phyloP scores from a whole-genome alignment of 108 stramenopile species.

The Cyclotella atomus region DNA sequence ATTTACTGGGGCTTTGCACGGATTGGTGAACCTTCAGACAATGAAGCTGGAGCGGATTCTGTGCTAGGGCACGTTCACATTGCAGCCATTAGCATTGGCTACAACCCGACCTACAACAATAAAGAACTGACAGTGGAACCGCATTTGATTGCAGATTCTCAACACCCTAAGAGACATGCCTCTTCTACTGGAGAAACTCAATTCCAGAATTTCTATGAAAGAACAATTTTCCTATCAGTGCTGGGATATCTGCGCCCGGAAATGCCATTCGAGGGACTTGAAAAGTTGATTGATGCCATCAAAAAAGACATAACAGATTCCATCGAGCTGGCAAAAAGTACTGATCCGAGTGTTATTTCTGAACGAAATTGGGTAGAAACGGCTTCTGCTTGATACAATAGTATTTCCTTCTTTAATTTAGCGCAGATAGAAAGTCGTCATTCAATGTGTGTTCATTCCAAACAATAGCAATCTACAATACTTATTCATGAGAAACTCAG shows the following conservation, averaged over 20 bases:
- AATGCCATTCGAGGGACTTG: slow-evolving; percentile 86
- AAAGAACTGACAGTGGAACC: slow-evolving; percentile 82
- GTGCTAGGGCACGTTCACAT: slow-evolving; percentile 46
- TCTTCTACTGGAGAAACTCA: slow-evolving; percentile 75
- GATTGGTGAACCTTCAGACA: slow-evolving; percentile 41
- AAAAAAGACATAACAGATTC: slow-evolving; percentile 78
- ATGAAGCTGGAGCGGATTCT: background rate
- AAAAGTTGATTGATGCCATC: slow-evolving; percentile 83
- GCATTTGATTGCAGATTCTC: slow-evolving; percentile 73
- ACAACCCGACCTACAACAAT: slow-evolving; percentile 91
- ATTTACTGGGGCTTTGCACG: slow-evolving; percentile 89
- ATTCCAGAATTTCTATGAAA: slow-evolving; percentile 86
- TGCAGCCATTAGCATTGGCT: slow-evolving; percentile 82
- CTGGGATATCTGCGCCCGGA: slow-evolving; percentile 88
- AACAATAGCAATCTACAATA: background rate
- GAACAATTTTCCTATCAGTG: slow-evolving; percentile 70
- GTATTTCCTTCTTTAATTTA: background rate
- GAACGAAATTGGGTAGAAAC: slow-evolving; percentile 40
- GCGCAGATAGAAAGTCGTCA: no score
- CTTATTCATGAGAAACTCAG: slow-evolving; percentile 28
- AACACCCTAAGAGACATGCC: slow-evolving; percentile 53
- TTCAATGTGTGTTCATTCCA: no score
- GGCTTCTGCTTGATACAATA: slow-evolving; percentile 1
- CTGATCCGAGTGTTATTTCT: slow-evolving; percentile 15
- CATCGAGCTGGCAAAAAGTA: slow-evolving; percentile 12